Conservation (phyloP, 2,329 filamentous ascomycete genomes). For the Teratosphaeria zuluensis region DNA sequence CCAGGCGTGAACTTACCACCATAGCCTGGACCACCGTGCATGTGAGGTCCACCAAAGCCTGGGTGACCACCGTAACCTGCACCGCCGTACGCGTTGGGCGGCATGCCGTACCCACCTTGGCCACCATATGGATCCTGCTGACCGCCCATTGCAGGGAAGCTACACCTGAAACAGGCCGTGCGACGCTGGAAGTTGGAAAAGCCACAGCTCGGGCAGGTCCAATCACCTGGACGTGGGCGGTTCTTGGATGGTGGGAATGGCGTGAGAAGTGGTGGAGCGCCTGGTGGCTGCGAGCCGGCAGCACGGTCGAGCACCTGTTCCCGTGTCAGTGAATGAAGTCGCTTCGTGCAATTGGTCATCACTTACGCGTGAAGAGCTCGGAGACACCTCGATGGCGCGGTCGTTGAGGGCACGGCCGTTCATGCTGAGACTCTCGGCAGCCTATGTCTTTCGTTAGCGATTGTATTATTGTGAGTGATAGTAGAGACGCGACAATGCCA, state of each 20-base stretch:
- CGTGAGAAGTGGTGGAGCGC: conserved; percentile 58
- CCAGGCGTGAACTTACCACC: conserved; percentile 22
- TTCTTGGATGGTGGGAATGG: conserved; percentile 99
- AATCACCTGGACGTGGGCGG: conserved; percentile 89
- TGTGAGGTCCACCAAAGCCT: conserved; percentile 40
- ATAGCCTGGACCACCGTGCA: conserved; percentile 42
- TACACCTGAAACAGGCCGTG: conserved; percentile 97
- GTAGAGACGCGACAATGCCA: conserved; percentile 5
- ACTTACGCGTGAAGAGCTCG: conserved; percentile 74
- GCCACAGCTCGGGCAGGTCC: conserved; percentile 96
- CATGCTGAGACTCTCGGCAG: conserved; percentile 97
- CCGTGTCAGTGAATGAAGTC: not conserved
- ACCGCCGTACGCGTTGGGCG: conserved; percentile 29
- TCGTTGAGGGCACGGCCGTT: conserved; percentile 96
- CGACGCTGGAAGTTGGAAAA: conserved; percentile 99
- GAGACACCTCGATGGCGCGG: conserved; percentile 97
- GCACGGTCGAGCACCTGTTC: conserved; percentile 71
- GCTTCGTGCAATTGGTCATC: not conserved
- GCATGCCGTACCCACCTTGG: conserved; percentile 41
- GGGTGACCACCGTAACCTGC: conserved; percentile 25
- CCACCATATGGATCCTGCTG: conserved; percentile 53
- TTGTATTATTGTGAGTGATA: not conserved
- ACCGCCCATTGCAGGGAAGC: conserved; percentile 86
- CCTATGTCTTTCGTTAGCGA: conserved; percentile 43
- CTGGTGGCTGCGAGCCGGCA: conserved; percentile 49